Evolutionary conservation across 2,329 filamentous ascomycete species (phyloP).

Genomic region (Penicillium digitatum): DNA sequence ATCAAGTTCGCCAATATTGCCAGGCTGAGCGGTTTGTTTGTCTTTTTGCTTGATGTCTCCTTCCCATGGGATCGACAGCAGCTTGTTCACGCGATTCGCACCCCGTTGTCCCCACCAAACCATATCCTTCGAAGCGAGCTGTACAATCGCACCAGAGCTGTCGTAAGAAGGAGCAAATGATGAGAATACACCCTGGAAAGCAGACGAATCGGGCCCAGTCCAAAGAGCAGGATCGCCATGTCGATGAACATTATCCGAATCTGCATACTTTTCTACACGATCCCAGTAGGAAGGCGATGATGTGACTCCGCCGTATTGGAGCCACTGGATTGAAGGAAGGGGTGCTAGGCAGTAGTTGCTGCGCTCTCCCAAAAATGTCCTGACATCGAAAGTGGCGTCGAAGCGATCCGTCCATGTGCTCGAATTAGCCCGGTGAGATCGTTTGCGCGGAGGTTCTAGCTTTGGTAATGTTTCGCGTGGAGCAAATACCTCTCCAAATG

Average conservation of each 20-base stretch:
- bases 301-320: slow-evolving; percentile 41
- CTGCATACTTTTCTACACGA: slow-evolving; percentile 35
- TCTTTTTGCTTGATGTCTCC: slow-evolving; percentile 18
- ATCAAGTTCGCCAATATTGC: slow-evolving; percentile 37
- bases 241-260: slow-evolving; percentile 20
- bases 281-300: slow-evolving; percentile 39
- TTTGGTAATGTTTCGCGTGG: slow-evolving; percentile 38
- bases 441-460: slow-evolving; percentile 41
- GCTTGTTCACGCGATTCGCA: slow-evolving; percentile 34
- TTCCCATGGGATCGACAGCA: slow-evolving; percentile 31
- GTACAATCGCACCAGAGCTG: slow-evolving; percentile 43
- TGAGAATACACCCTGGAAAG: slow-evolving; percentile 46
- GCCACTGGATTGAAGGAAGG: slow-evolving; percentile 42
- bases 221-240: slow-evolving; percentile 30
- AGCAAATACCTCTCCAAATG: slow-evolving; percentile 46
- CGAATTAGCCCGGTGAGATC: slow-evolving; percentile 32
- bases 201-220: slow-evolving; percentile 33
- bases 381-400: slow-evolving; percentile 37
- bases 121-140: slow-evolving; percentile 40
- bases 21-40: slow-evolving; percentile 23
- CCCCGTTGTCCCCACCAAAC: slow-evolving; percentile 48
- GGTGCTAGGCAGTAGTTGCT: slow-evolving; percentile 41
- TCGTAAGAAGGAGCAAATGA: slow-evolving; percentile 49
- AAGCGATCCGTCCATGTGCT: slow-evolving; percentile 42
- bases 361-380: slow-evolving; percentile 34